phyloP scores from a whole-genome alignment of 2,329 filamentous ascomycete species.

The Stachybotrys chartarum region DNA sequence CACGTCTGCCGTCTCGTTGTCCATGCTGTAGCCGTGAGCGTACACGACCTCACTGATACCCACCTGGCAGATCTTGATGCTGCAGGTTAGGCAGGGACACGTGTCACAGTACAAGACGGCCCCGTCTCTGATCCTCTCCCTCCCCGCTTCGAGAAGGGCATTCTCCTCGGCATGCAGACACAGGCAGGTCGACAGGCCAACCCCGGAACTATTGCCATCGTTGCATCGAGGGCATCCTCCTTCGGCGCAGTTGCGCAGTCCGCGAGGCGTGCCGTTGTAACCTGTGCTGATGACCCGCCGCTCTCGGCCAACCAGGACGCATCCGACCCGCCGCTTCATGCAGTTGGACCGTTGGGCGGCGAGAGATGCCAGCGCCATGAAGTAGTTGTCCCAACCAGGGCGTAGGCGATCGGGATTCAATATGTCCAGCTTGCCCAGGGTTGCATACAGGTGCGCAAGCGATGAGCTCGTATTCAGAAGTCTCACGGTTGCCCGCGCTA shows the following conservation, averaged over 20 bases:
- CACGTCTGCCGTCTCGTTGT: constrained; percentile 72
- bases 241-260: constrained; percentile 83
- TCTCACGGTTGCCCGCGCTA: constrained; percentile 74
- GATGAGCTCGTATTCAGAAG: constrained; percentile 78
- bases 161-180: constrained; percentile 99
- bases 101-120: constrained; percentile 90
- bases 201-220: constrained; percentile 59
- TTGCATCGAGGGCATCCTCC: constrained; percentile 91
- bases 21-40: constrained; percentile 90
- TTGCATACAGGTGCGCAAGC: constrained; percentile 62
- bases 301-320: constrained; percentile 75
- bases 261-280: constrained; percentile 94
- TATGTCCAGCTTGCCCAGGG: constrained; percentile 69
- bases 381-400: constrained; percentile 94
- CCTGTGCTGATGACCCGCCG: constrained; percentile 88
- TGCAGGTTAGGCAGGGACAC: constrained; percentile 94
- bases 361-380: constrained; percentile 92
- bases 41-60: constrained; percentile 96
- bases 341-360: constrained; percentile 90
- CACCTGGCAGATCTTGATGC: constrained; percentile 96
- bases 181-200: constrained; percentile 75
- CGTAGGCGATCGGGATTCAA: constrained; percentile 72
- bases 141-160: constrained; percentile 84
- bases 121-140: constrained; percentile 78
- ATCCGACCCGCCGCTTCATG: constrained; percentile 96